These are phyloP conservation scores for Lepidium didymum DNA, from an alignment of 345 rosid genomes.

Conservation along the genomic window DNA sequence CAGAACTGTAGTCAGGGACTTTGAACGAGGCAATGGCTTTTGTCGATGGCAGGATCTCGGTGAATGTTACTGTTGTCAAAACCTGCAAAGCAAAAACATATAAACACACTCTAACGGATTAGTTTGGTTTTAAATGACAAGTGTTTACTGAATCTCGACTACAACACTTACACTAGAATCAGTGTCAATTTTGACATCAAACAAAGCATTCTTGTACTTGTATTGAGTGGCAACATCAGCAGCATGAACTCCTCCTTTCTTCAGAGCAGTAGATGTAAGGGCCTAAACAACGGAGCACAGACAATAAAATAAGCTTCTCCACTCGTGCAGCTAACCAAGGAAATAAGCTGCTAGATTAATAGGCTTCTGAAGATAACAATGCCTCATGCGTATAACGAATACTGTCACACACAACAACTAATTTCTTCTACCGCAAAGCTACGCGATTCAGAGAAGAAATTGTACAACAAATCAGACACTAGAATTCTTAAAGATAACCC, in stretches of 20 bases:
- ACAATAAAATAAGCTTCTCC: not conserved
- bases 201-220: slow-evolving; percentile 62
- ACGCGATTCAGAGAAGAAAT: not conserved
- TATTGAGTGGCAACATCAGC: slow-evolving; percentile 74
- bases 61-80: slow-evolving; percentile 56
- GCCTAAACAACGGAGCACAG: slow-evolving; percentile 39
- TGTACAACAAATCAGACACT: not conserved
- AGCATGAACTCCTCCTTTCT: slow-evolving; percentile 71
- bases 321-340: not conserved
- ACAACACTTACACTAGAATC: slow-evolving; percentile 58
- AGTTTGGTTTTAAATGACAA: not conserved
- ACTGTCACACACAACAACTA: not conserved
- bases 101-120: not conserved
- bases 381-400: not conserved
- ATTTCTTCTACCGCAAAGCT: not conserved
- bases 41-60: slow-evolving; percentile 74
- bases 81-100: slow-evolving; percentile 37
- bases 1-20: slow-evolving; percentile 70
- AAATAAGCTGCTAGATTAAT: not conserved
- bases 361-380: not conserved
- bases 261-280: slow-evolving; percentile 66
- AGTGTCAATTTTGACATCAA: slow-evolving; percentile 80
- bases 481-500: not conserved
- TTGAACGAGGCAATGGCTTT: slow-evolving; percentile 72
- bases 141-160: not conserved